phyloP scores from a whole-genome alignment of 2,329 filamentous ascomycete species.

The Apiospora hydei region DNA sequence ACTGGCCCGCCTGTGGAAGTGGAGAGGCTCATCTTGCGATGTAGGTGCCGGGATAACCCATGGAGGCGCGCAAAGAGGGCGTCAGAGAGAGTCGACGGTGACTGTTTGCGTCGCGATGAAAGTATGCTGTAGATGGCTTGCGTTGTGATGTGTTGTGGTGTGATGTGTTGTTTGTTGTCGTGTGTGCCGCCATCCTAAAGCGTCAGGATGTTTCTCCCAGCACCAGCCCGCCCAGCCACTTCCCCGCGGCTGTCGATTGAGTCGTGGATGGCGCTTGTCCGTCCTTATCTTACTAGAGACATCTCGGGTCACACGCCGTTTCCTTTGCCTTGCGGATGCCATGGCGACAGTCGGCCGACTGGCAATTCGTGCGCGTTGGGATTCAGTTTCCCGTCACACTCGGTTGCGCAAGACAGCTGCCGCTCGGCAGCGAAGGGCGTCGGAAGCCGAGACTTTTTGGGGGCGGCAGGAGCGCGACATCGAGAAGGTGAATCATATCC shows the following conservation, averaged over 20 bases:
- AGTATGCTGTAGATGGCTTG: background rate
- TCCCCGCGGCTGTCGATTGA: constrained; percentile 5
- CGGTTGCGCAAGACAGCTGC: background rate
- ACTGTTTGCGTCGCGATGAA: background rate
- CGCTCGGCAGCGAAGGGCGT: background rate
- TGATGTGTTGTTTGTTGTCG: background rate
- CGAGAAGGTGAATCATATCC: background rate
- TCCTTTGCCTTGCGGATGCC: background rate
- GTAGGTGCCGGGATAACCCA: background rate
- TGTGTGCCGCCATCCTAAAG: background rate
- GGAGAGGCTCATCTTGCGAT: constrained; percentile 7
- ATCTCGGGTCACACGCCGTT: constrained; percentile 1
- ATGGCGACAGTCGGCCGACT: background rate
- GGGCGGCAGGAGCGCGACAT: background rate
- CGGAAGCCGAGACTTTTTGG: background rate
- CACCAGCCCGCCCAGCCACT: background rate
- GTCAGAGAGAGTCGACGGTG: background rate
- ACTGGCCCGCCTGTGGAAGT: background rate
- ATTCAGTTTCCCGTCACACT: background rate
- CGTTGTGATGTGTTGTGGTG: background rate
- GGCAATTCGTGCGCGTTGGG: background rate
- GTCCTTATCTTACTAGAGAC: constrained; percentile 1
- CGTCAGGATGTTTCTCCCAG: background rate
- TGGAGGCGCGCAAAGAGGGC: background rate
- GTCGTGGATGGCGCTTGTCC: background rate